Percentiles rank a stretch among this genome's conserved stretches.
phyloP scores from a whole-genome alignment of 352 stramenopile species.

The Plasmopara muralis region DNA sequence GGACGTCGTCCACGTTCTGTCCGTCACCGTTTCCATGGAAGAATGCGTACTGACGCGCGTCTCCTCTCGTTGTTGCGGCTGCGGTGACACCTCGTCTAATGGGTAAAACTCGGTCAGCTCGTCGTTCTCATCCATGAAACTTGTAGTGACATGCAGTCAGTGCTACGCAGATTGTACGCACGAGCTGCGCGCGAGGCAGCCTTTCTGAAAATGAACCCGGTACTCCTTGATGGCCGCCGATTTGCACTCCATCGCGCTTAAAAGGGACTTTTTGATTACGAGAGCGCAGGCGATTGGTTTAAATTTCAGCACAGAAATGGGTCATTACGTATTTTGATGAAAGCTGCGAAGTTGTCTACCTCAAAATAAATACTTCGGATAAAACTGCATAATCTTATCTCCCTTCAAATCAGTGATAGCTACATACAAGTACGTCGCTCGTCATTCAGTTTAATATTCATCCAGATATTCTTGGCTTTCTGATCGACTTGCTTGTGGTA shows the following conservation, averaged over 20 bases:
- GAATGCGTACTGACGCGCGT: conserved; percentile 1
- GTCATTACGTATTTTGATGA: no score
- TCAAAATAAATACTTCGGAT: no score
- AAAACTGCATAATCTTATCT: no score
- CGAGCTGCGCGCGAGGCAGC: neutral
- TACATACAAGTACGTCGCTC: no score
- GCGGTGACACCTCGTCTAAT: conserved; percentile 7
- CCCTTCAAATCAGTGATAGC: no score
- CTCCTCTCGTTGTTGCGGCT: conserved; percentile 2
- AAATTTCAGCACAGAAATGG: neutral
- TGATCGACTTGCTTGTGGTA: no score
- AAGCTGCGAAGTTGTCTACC: no score
- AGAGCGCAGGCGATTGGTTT: neutral
- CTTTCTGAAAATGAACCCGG: conserved; percentile 15
- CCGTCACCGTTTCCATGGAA: conserved; percentile 17
- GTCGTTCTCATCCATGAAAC: conserved; percentile 15
- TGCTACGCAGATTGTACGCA: conserved; percentile 5
- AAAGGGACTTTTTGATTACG: neutral
- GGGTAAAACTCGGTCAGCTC: conserved; percentile 28
- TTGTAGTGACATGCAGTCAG: neutral
- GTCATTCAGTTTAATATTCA: no score
- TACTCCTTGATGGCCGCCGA: conserved; percentile 6
- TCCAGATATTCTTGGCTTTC: no score
- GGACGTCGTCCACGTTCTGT: conserved; percentile 29
- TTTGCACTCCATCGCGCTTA: neutral